Conservation (phyloP, 1,284 basidiomycete species). For the Coniferiporia weirii region DNA sequence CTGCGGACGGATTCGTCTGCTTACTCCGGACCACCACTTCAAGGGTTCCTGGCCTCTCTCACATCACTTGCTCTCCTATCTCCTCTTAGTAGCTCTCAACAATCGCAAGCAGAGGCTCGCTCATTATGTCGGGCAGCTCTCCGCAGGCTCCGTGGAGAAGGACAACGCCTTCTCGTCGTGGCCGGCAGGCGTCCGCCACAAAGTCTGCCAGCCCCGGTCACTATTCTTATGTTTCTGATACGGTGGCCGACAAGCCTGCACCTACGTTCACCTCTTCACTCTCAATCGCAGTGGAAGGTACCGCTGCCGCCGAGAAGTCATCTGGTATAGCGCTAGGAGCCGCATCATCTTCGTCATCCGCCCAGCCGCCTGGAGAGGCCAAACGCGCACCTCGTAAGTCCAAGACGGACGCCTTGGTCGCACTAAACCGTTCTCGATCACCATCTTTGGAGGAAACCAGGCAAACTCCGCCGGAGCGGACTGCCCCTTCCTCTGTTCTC, state of each 20-base stretch:
- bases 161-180: conserved; percentile 28
- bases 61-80: neutral
- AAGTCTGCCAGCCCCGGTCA: conserved; percentile 27
- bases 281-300: conserved; percentile 60
- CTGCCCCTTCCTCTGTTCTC: conserved; percentile 29
- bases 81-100: neutral
- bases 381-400: conserved; percentile 79
- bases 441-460: conserved; percentile 47
- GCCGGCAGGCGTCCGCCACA: conserved; percentile 26
- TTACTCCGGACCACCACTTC: neutral
- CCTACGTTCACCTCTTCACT: conserved; percentile 59
- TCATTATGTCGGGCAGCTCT: conserved; percentile 2
- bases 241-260: conserved; percentile 32
- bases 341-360: conserved; percentile 27
- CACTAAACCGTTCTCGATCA: conserved; percentile 61
- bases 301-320: conserved; percentile 23
- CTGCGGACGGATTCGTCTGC: neutral
- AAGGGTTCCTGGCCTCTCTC: neutral
- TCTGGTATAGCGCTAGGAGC: conserved; percentile 18
- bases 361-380: conserved; percentile 34
- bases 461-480: conserved; percentile 22
- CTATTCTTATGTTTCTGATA: conserved; percentile 33
- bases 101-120: neutral
- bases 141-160: conserved; percentile 11
- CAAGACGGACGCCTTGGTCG: conserved; percentile 77